phyloP scores from a whole-genome alignment of 768 basidiomycete species.

The Russula emetica region DNA sequence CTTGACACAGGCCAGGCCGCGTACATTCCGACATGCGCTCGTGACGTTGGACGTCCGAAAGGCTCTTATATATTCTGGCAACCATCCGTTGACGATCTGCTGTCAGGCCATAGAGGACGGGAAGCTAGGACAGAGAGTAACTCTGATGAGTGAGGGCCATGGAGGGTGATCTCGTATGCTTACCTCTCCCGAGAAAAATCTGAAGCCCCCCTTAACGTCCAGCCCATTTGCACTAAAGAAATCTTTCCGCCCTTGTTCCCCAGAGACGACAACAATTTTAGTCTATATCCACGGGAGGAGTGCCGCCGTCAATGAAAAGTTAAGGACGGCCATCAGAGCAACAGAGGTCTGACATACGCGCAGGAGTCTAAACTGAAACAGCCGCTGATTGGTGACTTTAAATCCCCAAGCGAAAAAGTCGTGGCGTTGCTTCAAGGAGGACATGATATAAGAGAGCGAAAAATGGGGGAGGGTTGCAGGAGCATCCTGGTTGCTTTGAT shows the following conservation, averaged over 20 bases:
- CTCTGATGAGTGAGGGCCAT: too few relatives aligned
- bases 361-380: slow-evolving; percentile 68
- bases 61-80: slow-evolving; percentile 65
- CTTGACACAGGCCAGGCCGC: slow-evolving; percentile 32
- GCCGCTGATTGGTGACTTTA: slow-evolving; percentile 55
- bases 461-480: too few relatives aligned
- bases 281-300: slow-evolving; percentile 44
- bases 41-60: slow-evolving; percentile 58
- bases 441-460: too few relatives aligned
- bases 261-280: slow-evolving; percentile 70
- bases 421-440: too few relatives aligned
- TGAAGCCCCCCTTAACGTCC: slow-evolving; percentile 76
- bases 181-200: slow-evolving; percentile 73
- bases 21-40: slow-evolving; percentile 56
- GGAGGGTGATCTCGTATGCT: slow-evolving; percentile 34
- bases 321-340: background rate
- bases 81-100: slow-evolving; percentile 59
- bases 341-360: slow-evolving; percentile 43
- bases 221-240: slow-evolving; percentile 62
- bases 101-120: slow-evolving; percentile 60
- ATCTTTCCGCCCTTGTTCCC: slow-evolving; percentile 29
- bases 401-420: slow-evolving; percentile 46
- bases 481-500: too few relatives aligned
- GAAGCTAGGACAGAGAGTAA: too few relatives aligned
- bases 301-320: slow-evolving; percentile 10